Evolutionary conservation across 192 early-diverging fungal genomes (phyloP).

Genomic region (Umbelopsis sp.): DNA sequence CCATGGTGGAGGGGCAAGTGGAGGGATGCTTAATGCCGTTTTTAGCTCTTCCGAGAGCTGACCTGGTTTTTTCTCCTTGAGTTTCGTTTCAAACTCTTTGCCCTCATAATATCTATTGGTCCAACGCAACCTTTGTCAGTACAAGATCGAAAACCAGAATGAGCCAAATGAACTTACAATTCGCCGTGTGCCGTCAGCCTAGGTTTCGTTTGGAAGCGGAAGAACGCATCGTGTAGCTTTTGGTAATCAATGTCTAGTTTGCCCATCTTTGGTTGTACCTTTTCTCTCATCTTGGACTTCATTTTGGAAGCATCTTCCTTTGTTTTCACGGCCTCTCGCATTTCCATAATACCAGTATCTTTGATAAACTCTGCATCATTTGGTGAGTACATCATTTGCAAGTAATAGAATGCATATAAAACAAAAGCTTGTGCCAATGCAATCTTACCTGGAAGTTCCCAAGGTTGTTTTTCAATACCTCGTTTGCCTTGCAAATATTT

Average conservation of each 20-base stretch:
- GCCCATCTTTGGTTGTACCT: slow-evolving; percentile 94
- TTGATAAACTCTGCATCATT: slow-evolving; percentile 86
- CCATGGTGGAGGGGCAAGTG: slow-evolving; percentile 95
- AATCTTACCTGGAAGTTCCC: slow-evolving; percentile 78
- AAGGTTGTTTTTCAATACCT: slow-evolving; percentile 94
- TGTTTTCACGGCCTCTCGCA: slow-evolving; percentile 85
- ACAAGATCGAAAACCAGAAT: background rate
- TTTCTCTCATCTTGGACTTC: slow-evolving; percentile 85
- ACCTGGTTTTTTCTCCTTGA: slow-evolving; percentile 89
- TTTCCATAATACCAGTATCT: slow-evolving; percentile 96
- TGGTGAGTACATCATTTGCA: background rate
- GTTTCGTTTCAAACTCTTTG: slow-evolving; percentile 90
- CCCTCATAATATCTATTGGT: slow-evolving; percentile 86
- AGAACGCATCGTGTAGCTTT: slow-evolving; percentile 97
- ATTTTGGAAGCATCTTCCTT: slow-evolving; percentile 82
- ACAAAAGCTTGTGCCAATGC: background rate
- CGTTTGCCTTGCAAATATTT: slow-evolving; percentile 97
- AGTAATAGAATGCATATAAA: background rate
- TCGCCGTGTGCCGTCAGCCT: slow-evolving; percentile 77
- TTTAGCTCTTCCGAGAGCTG: slow-evolving; percentile 84
- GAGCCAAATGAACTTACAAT: slow-evolving; percentile 56
- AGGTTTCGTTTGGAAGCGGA: slow-evolving; percentile 90
- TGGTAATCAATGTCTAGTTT: slow-evolving; percentile 97
- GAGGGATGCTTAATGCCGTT: slow-evolving; percentile 87
- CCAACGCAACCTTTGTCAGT: background rate